A percentile compares a stretch with the other conserved stretches of the same genome.
phyloP scores from a whole-genome alignment of 495 filamentous ascomycete species.

The Tetracladium setigerum region DNA sequence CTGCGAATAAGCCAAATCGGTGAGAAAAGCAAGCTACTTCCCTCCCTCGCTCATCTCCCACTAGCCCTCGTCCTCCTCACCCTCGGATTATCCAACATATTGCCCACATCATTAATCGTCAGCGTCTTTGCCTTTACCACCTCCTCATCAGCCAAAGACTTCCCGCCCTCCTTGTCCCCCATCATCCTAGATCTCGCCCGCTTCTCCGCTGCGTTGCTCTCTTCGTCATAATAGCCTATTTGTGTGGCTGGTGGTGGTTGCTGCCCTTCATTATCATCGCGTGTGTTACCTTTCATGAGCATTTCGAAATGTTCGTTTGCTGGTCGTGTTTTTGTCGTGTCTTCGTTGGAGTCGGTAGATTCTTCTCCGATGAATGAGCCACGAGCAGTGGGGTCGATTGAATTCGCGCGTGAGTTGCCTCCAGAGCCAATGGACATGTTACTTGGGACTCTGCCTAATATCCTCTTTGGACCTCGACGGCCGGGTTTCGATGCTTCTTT shows the following conservation, averaged over 20 bases:
- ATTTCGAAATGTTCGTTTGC: conserved; percentile 15
- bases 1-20: too few relatives aligned
- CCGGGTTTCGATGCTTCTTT: conserved; percentile 1
- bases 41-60: neutral
- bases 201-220: conserved; percentile 28
- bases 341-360: conserved; percentile 6
- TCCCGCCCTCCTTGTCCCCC: conserved; percentile 11
- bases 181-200: conserved; percentile 28
- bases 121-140: conserved; percentile 15
- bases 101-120: conserved; percentile 23
- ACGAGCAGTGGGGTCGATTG: conserved; percentile 20
- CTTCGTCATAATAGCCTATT: conserved; percentile 38
- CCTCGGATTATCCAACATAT: conserved; percentile 8
- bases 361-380: conserved; percentile 15
- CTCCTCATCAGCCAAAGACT: neutral
- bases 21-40: too few relatives aligned
- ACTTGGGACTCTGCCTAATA: conserved; percentile 42
- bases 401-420: conserved; percentile 14
- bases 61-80: neutral
- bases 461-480: conserved; percentile 31
- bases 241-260: conserved; percentile 32
- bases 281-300: conserved; percentile 4
- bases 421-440: conserved; percentile 33
- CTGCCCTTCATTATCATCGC: conserved; percentile 13
- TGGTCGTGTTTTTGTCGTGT: neutral